Percentiles rank a stretch among this genome's conserved stretches.
Conservation (phyloP, 495 filamentous ascomycete species). For the Aspergillus ellipticus region DNA sequence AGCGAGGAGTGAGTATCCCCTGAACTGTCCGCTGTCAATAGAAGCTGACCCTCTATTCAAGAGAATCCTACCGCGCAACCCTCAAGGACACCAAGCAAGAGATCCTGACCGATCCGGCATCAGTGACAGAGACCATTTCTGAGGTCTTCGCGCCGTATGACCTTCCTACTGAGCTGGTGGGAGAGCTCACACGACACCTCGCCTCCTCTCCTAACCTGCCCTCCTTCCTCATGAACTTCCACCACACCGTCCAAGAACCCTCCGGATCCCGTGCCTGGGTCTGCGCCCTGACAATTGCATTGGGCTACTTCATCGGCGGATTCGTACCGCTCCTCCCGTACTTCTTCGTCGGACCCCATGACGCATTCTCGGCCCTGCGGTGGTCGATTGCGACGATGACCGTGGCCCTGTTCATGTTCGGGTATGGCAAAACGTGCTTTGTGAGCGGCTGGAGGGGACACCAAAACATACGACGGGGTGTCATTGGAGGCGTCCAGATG, state of each 20-base stretch:
- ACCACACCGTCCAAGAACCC: slow-evolving; percentile 50
- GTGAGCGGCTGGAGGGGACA: slow-evolving; percentile 36
- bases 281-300: slow-evolving; percentile 62
- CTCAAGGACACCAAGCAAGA: slow-evolving; percentile 42
- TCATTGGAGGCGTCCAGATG: slow-evolving; percentile 58
- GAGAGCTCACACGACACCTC: slow-evolving; percentile 46
- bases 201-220: slow-evolving; percentile 45
- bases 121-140: slow-evolving; percentile 36
- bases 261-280: slow-evolving; percentile 50
- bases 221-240: slow-evolving; percentile 56
- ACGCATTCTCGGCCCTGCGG: slow-evolving; percentile 58
- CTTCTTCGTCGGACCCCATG: slow-evolving; percentile 57
- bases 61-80: slow-evolving; percentile 52
- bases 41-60: slow-evolving; percentile 15
- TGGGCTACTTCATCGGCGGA: slow-evolving; percentile 73
- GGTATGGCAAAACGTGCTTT: slow-evolving; percentile 65
- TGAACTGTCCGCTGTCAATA: neutral
- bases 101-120: slow-evolving; percentile 34
- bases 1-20: slow-evolving; percentile 55
- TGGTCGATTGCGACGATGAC: slow-evolving; percentile 70
- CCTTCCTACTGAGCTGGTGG: slow-evolving; percentile 43
- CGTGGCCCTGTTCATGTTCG: slow-evolving; percentile 67
- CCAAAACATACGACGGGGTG: slow-evolving; percentile 37
- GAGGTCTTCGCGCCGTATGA: slow-evolving; percentile 55
- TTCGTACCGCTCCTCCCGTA: slow-evolving; percentile 73